Conservation (phyloP, 2,329 filamentous ascomycete genomes). For the Colletotrichum abscissum region DNA sequence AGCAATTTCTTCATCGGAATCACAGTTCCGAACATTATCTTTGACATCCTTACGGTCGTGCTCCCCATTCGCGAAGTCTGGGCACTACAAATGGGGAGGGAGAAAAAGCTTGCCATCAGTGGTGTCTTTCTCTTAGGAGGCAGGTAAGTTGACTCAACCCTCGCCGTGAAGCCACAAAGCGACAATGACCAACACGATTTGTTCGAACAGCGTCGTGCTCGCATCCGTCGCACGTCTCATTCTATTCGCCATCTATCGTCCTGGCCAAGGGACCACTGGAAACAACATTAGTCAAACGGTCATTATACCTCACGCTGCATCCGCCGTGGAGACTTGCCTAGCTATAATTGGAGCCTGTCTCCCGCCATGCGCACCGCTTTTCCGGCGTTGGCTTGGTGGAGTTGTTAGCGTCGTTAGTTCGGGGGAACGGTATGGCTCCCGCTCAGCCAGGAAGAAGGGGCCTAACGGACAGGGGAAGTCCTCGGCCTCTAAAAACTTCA, state of each 20-base stretch:
- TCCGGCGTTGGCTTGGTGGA: slow-evolving; percentile 4
- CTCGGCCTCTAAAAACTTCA: neutral
- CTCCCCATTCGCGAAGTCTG: slow-evolving; percentile 6
- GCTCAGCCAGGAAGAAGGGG: neutral
- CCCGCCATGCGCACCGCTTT: slow-evolving; percentile 1
- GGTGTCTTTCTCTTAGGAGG: slow-evolving; percentile 1
- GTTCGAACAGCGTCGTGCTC: neutral
- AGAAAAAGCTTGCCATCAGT: slow-evolving; percentile 12
- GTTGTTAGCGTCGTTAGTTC: neutral
- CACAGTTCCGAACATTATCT: neutral
- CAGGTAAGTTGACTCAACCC: neutral
- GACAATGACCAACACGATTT: neutral
- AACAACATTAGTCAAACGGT: slow-evolving; percentile 15
- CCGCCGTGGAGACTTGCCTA: slow-evolving; percentile 4
- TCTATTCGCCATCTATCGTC: neutral
- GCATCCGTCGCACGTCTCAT: neutral
- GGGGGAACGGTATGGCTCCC: neutral
- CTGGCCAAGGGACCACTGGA: neutral
- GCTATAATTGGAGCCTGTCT: slow-evolving; percentile 10
- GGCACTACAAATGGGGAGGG: slow-evolving; percentile 2
- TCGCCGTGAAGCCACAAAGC: neutral
- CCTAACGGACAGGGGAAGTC: neutral
- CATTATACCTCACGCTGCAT: neutral
- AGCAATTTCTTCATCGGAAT: slow-evolving; percentile 9
- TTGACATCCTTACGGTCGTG: neutral